Evolutionary conservation across 148 eudicot genomes (phyloP), one percentile per base, ranked within the genome.

Genomic region (Rhododendron mucronatum): DNA sequence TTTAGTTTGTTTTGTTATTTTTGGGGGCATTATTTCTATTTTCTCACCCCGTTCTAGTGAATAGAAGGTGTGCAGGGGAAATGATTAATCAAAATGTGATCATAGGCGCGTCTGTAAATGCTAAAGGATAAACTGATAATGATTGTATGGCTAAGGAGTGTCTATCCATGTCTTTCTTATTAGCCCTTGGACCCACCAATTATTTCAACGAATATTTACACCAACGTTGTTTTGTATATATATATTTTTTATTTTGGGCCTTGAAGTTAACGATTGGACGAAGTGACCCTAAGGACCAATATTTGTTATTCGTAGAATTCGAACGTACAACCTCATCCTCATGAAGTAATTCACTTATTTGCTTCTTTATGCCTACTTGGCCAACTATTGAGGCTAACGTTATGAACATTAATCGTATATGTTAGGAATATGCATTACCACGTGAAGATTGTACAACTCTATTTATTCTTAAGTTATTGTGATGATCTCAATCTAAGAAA

Each of bases 91-190:
- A 16, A 55, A 55, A 55, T 55, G 1, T 4, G 61, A 55, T 16
- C 61, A 55, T 16, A 16, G 61, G 61, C 63, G 63, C 63, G 16
- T 4, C 63, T 57, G 63, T 57, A 18, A 57, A n/a, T 3, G 81
- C 11, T 23, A 10, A 5, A 78, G 81, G 85, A 82, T 82, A 53
- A 59, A 41, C 14, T 13, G 75, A 65, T 63, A 41, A 39, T 23
- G 21, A 61, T 39, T 65, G 84, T 83, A 44, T 83, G 84, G 76
- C 55, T 63, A 50, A 33, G 84, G 57, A 65, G 7, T 61, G 39
- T 41, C 84, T 69, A 57, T 16, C 41, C n/a, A 2, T 57, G 61
- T 53, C 44, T 82, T 26, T 37, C 7, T 8, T 13, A 7, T 21
- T 37, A 48, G 84, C 7, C 30, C 33, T 82, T 41, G 18, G 30